phyloP scores from a whole-genome alignment of 352 stramenopile species.

The Phytophthora sp. region DNA sequence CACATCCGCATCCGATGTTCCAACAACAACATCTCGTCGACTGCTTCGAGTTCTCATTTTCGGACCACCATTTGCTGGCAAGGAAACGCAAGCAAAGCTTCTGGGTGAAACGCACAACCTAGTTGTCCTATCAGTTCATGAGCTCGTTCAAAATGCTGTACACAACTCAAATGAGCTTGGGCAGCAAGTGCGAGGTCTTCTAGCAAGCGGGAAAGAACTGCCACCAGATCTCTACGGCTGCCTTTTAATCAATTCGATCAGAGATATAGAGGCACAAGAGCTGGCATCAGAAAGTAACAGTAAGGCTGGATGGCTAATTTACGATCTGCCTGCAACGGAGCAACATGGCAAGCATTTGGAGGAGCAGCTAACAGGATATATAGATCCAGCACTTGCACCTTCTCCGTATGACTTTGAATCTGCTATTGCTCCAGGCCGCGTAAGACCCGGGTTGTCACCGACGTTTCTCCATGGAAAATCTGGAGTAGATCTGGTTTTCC shows the following conservation, averaged over 20 bases:
- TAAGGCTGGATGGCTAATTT: conserved; percentile 67
- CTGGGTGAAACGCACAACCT: conserved; percentile 62
- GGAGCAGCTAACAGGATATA: conserved; percentile 57
- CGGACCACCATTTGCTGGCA: conserved; percentile 67
- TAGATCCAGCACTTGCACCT: conserved; percentile 44
- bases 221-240: conserved; percentile 58
- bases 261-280: conserved; percentile 12
- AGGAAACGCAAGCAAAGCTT: conserved; percentile 54
- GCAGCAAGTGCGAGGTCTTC: conserved; percentile 19
- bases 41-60: conserved; percentile 64
- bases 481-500: conserved; percentile 76
- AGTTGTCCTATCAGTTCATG: conserved; percentile 54
- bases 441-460: conserved; percentile 39
- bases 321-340: conserved; percentile 61
- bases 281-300: neutral
- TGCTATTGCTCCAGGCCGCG: conserved; percentile 45
- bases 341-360: conserved; percentile 56
- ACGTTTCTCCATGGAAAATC: conserved; percentile 71
- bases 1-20: neutral
- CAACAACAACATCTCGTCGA: neutral
- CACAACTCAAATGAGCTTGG: conserved; percentile 38
- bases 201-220: conserved; percentile 49
- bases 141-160: conserved; percentile 43
- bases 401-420: conserved; percentile 69
- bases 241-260: conserved; percentile 52